Evolutionary conservation across 805 yeast species (phyloP).

Genomic region (Candida awuae): DNA sequence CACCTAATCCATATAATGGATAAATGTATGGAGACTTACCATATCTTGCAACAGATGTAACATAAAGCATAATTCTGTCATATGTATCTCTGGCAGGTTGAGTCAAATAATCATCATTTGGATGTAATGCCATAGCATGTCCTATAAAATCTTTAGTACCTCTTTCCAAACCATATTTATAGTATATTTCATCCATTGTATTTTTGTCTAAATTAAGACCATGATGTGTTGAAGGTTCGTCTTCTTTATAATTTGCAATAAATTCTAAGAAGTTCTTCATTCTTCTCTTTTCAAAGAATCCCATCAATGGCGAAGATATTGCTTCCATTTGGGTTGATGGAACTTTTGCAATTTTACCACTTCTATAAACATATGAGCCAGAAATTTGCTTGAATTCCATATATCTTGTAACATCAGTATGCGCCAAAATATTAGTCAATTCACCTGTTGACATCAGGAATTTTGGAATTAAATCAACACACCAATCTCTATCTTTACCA

Average conservation of each 20-base stretch:
- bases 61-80: slow-evolving; percentile 77
- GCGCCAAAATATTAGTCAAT: slow-evolving; percentile 87
- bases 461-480: slow-evolving; percentile 93
- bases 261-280: slow-evolving; percentile 88
- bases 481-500: slow-evolving; percentile 96
- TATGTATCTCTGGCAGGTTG: slow-evolving; percentile 89
- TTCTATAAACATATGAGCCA: slow-evolving; percentile 91
- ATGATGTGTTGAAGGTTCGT: slow-evolving; percentile 71
- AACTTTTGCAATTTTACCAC: slow-evolving; percentile 87
- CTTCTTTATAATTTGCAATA: slow-evolving; percentile 74
- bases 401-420: slow-evolving; percentile 92
- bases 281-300: slow-evolving; percentile 90
- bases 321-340: slow-evolving; percentile 93
- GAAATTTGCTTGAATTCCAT: slow-evolving; percentile 93
- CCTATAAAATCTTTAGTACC: slow-evolving; percentile 97
- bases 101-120: slow-evolving; percentile 80
- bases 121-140: slow-evolving; percentile 97
- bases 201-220: slow-evolving; percentile 78
- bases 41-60: slow-evolving; percentile 85
- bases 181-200: slow-evolving; percentile 87
- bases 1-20: slow-evolving; percentile 95
- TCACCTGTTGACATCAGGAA: slow-evolving; percentile 97
- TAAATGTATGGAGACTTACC: slow-evolving; percentile 96
- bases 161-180: slow-evolving; percentile 80
- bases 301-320: slow-evolving; percentile 84